Conservation (phyloP, 805 yeast species). For the Lipomyces starkeyi region DNA sequence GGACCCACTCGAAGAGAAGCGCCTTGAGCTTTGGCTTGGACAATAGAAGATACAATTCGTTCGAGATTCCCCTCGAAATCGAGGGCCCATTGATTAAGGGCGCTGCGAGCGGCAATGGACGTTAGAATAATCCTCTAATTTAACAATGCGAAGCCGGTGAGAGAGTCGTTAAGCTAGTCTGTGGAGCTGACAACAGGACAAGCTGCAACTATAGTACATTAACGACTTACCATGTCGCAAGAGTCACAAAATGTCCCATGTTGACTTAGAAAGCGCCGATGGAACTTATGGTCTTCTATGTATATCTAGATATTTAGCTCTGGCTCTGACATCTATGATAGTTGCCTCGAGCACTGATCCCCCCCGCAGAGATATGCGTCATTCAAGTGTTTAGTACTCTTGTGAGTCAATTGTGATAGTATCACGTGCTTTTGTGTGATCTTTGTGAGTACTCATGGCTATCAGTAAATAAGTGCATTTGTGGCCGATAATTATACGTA, state of each 20-base stretch:
- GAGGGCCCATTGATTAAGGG: constrained; percentile 97
- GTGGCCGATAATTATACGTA: background rate
- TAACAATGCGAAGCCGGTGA: background rate
- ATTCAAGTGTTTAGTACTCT: background rate
- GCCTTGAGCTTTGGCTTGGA: constrained; percentile 71
- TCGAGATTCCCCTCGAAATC: constrained; percentile 98
- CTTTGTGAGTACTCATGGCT: background rate
- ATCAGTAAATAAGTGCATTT: constrained; percentile 4
- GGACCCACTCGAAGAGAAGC: constrained; percentile 95
- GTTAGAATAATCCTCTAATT: background rate
- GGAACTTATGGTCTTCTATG: too few relatives aligned
- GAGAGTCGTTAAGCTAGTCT: background rate
- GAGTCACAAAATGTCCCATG: constrained; percentile 37
- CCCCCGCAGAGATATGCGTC: too few relatives aligned
- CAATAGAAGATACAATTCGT: constrained; percentile 81
- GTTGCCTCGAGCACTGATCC: background rate
- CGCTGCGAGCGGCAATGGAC: constrained; percentile 43
- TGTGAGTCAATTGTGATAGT: background rate
- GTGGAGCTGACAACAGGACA: background rate
- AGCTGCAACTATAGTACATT: background rate
- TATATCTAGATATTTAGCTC: too few relatives aligned
- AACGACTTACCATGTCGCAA: constrained; percentile 35
- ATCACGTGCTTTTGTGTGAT: constrained; percentile 10
- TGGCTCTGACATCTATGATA: too few relatives aligned
- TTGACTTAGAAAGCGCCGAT: background rate